Base-by-base conservation (phyloP, 1,284 basidiomycete genomes). In the Tetrapyrgos nigripes region DNA sequence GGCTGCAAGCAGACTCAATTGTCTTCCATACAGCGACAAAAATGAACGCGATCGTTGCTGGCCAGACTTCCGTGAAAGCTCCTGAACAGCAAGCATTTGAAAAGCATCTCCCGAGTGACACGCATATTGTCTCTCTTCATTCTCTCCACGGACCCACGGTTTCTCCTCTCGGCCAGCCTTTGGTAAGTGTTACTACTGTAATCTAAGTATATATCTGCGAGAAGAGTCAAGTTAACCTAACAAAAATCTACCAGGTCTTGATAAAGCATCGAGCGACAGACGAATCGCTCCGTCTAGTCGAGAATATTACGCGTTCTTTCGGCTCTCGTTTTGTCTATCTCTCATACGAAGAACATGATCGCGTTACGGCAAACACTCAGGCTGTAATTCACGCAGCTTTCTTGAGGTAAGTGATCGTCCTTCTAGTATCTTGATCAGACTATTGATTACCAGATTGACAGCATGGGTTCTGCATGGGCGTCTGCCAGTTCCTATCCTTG, bases 321-420 rank as follows among this genome's bases (percentile, higher is more conserved):
- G 83, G 86, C 53, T 94, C 89, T 37, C 89, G 96, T 59, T 95
- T 89, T 68, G 97, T 99, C 57, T 91, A 98, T 71, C 82, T 99
- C 55, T 91, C 88, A 27, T 99, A 98, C 77, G 93, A 97, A 65
- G 95, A 98, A 63, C 97, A 99, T 72, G 97, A 99, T 68, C 82
- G 87, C 49, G 93, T 98, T 51, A 99, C 97, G 0, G 97, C 97
- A 21, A 99, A 98, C 68, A 98, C 97, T 0, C 97, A 99, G 76
- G 97, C 97, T 0, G 96, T 97, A 24, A 98, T 95, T 0, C 97
- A 99, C 68, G 97, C 97, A 14, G 97, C 97, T 1, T 99, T 99
- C 80, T 80, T 99, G 33, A 94, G 91, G 94, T 94, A 70, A 58
- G 66, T 63, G 47, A 26, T 33, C 44, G n/a, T n/a, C n/a, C n/a